Base-by-base conservation (phyloP, 2,329 filamentous ascomycete species). In the Clonostachys solani region DNA sequence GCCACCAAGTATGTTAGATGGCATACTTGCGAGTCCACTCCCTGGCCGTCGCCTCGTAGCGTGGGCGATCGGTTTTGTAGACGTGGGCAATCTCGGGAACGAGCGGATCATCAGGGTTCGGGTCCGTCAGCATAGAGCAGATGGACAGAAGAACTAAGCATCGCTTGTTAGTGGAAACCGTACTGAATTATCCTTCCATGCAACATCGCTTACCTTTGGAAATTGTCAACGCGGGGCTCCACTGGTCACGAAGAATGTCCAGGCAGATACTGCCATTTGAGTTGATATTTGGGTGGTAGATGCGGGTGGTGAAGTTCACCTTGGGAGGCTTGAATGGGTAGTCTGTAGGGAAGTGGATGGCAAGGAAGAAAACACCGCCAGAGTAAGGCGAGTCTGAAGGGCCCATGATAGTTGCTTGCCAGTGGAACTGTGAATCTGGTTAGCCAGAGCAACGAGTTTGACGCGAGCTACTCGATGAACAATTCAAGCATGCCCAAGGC, bases 221-320 rank as follows among this genome's bases (percentile, higher is more conserved):
- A 63, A 99, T 97, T 58, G 94, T 99, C 72, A 99, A 79, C 56
- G 94, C 94, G 40, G 94, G 94, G 71, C 92, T 96, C 94, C 94
- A 99, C 77, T 99, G 94, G 72, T 99, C 94, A 77, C 94, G 86
- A 65, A 99, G 79, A 66, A 99, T 99, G 66, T 99, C 94, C 69
- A 99, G 76, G 72, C 94, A 99, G 73, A 99, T 99, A 74, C 92
- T 96, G 72, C 94, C 94, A 72, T 97, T 97, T 59, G 90, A 95
- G 84, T 99, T 99, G 90, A 99, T 99, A 77, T 99, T 99, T 63
- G 94, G 94, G 77, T 99, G 94, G 72, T 99, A 99, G 78, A 99
- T 97, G 67, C 92, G 88, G 56, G 94, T 99, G 61, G 91, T 97
- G 83, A 99, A 99, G 87, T 96, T 96, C 74, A 99, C 92, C 84